These are phyloP conservation scores for Tetradesmus lagerheimii DNA, from an alignment of 139 green algal genomes.

Conservation along the genomic window DNA sequence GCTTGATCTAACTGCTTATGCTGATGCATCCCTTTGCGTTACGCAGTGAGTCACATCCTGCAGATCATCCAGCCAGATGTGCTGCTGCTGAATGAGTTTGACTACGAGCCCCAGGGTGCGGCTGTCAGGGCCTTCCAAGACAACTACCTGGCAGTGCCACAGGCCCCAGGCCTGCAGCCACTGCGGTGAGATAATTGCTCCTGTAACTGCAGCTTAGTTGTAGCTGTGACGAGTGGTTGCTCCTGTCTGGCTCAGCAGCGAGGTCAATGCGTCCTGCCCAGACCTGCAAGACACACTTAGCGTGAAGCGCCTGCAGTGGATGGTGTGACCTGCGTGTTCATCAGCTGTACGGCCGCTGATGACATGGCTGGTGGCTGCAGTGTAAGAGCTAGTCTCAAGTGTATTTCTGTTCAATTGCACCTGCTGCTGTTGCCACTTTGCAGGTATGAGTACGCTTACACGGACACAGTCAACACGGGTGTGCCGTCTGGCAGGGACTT, in stretches of 20 bases:
- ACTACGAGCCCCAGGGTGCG: background rate
- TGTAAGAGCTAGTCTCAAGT: no score
- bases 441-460: slow-evolving; percentile 16
- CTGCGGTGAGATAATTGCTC: background rate
- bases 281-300: no score
- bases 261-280: no score
- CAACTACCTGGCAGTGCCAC: slow-evolving; percentile 35
- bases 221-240: background rate
- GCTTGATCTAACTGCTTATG: no score
- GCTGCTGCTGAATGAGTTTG: slow-evolving; percentile 50
- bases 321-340: no score
- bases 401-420: no score
- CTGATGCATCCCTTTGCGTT: background rate
- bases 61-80: slow-evolving; percentile 42
- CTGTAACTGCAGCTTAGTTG: background rate
- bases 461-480: slow-evolving; percentile 40
- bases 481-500: slow-evolving; percentile 27
- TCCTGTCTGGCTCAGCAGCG: no score
- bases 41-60: slow-evolving; percentile 8
- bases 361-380: no score
- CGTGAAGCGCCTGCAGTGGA: no score
- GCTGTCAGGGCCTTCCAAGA: slow-evolving; percentile 21
- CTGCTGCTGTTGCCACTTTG: background rate
- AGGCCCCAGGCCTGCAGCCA: background rate
- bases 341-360: no score